phyloP scores from a whole-genome alignment of 495 filamentous ascomycete genomes.

The Saxispiralis lemnorum region DNA sequence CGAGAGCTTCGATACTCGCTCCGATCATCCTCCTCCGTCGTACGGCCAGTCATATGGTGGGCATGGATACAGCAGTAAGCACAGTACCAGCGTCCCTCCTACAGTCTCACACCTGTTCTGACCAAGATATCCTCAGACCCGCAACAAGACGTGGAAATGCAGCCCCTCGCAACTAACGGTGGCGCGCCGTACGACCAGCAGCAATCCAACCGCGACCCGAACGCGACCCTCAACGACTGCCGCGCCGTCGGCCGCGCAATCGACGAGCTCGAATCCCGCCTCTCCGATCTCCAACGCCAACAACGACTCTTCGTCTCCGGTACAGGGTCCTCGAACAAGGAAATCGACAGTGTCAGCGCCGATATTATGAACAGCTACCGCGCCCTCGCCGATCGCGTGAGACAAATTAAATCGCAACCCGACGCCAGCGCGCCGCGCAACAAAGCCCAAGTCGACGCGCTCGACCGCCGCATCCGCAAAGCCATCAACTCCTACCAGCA shows the following conservation, averaged over 20 bases:
- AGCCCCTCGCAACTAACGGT: constrained; percentile 15
- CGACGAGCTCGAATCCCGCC: constrained; percentile 49
- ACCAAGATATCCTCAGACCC: not conserved
- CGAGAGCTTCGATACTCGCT: constrained; percentile 18
- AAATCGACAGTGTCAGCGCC: constrained; percentile 41
- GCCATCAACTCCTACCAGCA: constrained; percentile 66
- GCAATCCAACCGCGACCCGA: constrained; percentile 29
- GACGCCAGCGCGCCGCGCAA: constrained; percentile 53
- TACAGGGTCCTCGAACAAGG: constrained; percentile 35
- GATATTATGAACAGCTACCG: constrained; percentile 71
- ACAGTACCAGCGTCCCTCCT: not conserved
- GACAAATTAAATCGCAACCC: constrained; percentile 60
- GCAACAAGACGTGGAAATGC: constrained; percentile 25
- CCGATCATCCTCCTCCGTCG: constrained; percentile 19
- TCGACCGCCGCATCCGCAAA: constrained; percentile 58
- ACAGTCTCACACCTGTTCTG: not conserved
- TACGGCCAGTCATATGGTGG: constrained; percentile 17
- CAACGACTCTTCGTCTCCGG: constrained; percentile 41
- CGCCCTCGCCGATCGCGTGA: constrained; percentile 53
- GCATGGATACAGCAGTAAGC: constrained; percentile 21
- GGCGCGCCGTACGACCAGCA: constrained; percentile 6
- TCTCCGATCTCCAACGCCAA: constrained; percentile 38
- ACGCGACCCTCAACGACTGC: constrained; percentile 67
- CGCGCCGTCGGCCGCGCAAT: constrained; percentile 58
- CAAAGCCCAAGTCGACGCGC: constrained; percentile 55